Percentiles rank a stretch among this genome's conserved stretches.
Evolutionary conservation across 441 rosid species (phyloP).

Genomic region (Sinapis alba): DNA sequence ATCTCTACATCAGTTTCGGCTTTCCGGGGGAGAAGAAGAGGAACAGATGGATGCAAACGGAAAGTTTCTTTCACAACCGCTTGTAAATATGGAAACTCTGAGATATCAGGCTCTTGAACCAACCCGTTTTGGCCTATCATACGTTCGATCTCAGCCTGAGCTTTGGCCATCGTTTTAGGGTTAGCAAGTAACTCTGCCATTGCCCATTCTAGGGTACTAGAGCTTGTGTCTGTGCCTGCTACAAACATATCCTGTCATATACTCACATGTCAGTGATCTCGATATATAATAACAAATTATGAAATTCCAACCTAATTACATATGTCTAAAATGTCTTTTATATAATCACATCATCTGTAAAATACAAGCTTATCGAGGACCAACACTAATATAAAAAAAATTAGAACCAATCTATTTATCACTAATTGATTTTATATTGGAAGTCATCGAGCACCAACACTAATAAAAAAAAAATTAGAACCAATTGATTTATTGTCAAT

Average conservation of each 20-base stretch:
- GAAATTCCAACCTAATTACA: not conserved
- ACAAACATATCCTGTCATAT: slow-evolving; percentile 38
- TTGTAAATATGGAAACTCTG: slow-evolving; percentile 4
- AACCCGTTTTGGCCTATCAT: slow-evolving; percentile 10
- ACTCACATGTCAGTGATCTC: not conserved
- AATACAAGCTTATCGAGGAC: no score
- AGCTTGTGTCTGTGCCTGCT: slow-evolving; percentile 53
- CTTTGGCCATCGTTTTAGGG: slow-evolving; percentile 21
- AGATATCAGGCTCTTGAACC: slow-evolving; percentile 14
- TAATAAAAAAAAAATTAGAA: no score
- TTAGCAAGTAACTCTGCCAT: slow-evolving; percentile 54
- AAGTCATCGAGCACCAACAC: no score
- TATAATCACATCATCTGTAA: not conserved
- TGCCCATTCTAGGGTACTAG: slow-evolving; percentile 68
- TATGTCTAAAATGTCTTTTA: not conserved
- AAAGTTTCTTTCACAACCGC: slow-evolving; percentile 27
- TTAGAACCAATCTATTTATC: no score
- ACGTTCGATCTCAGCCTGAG: slow-evolving; percentile 13
- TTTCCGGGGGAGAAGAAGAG: slow-evolving; percentile 13
- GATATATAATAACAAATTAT: not conserved
- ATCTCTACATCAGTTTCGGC: slow-evolving; percentile 2
- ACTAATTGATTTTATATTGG: no score
- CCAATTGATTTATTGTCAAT: no score
- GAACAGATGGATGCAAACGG: slow-evolving; percentile 40
- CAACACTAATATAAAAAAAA: no score